Percentiles rank a stretch among this genome's conserved stretches.
Conservation (phyloP, 2,329 filamentous ascomycete genomes). For the Verticillium nonalfalfae region DNA sequence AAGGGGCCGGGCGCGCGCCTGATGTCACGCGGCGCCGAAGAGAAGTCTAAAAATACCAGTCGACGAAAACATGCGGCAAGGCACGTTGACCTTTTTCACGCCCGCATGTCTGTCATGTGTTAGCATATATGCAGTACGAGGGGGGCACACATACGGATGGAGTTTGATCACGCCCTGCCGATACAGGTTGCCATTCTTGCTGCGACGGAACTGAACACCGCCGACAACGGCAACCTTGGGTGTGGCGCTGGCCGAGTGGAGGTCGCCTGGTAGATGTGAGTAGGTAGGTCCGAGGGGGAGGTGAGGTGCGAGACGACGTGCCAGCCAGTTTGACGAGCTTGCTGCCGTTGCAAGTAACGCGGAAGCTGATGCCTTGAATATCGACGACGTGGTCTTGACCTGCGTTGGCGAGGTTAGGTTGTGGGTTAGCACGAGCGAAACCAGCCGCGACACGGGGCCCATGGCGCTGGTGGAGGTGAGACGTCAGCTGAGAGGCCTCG, state of each 20-base stretch:
- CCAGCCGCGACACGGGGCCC: constrained; percentile 6
- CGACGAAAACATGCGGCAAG: constrained; percentile 66
- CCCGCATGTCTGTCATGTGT: constrained; percentile 39
- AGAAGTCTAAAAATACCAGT: constrained; percentile 55
- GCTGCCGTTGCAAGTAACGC: constrained; percentile 69
- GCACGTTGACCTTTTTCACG: constrained; percentile 64
- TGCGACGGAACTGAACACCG: constrained; percentile 77
- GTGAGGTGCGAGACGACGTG: constrained; percentile 23
- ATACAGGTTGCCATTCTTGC: constrained; percentile 82
- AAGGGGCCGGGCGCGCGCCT: not conserved
- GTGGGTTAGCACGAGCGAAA: constrained; percentile 14
- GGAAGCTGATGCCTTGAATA: constrained; percentile 68
- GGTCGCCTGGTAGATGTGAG: constrained; percentile 39
- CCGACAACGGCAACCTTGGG: constrained; percentile 69
- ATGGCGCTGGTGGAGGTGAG: constrained; percentile 31
- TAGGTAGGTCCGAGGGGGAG: constrained; percentile 3
- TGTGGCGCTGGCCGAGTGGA: constrained; percentile 57
- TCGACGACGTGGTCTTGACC: constrained; percentile 51
- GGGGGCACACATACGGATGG: constrained; percentile 57
- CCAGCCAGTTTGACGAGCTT: constrained; percentile 71
- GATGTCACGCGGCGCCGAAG: constrained; percentile 18
- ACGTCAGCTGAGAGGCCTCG: constrained; percentile 54
- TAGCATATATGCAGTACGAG: constrained; percentile 25
- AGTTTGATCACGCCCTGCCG: constrained; percentile 69
- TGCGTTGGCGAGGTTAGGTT: constrained; percentile 17